Evolutionary conservation across 2,329 filamentous ascomycete genomes (phyloP).

Genomic region (Scedosporium minutisporum): DNA sequence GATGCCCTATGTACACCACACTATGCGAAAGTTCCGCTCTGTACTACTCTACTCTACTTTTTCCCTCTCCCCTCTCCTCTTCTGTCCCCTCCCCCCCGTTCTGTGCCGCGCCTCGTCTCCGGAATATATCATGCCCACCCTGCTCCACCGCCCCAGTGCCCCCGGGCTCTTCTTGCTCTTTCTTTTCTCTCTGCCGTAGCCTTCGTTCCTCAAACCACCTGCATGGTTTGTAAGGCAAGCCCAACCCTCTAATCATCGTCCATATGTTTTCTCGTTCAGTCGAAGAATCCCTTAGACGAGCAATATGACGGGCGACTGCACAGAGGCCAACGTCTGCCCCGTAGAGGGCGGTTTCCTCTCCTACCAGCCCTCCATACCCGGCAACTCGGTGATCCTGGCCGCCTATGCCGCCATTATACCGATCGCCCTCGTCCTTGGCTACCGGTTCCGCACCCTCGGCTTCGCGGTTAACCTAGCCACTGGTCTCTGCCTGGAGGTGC

Average conservation of each 20-base stretch:
- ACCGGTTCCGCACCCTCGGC: slow-evolving; percentile 27
- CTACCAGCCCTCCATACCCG: slow-evolving; percentile 26
- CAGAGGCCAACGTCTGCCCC: slow-evolving; percentile 22
- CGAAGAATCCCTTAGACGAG: slow-evolving; percentile 3
- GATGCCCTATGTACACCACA: too few species aligned
- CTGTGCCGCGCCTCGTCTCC: background rate
- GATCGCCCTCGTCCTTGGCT: slow-evolving; percentile 25
- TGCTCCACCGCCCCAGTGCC: background rate
- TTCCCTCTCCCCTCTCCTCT: background rate
- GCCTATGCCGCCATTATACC: slow-evolving; percentile 31
- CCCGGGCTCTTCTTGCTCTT: background rate
- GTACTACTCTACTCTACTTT: background rate
- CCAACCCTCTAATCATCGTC: background rate
- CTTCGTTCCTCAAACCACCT: background rate
- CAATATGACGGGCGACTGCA: slow-evolving; percentile 26
- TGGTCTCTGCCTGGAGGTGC: slow-evolving; percentile 32
- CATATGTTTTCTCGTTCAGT: background rate
- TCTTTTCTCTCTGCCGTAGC: background rate
- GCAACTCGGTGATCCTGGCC: slow-evolving; percentile 30
- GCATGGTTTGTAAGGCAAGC: background rate
- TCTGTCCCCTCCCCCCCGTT: background rate
- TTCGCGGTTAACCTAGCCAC: slow-evolving; percentile 30
- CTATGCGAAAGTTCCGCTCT: background rate
- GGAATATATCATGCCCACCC: background rate
- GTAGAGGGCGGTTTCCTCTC: slow-evolving; percentile 25